Percentiles rank a stretch among this genome's conserved stretches.
Conservation (phyloP, 2,329 filamentous ascomycete genomes). For the Stagonosporopsis chrysanthemi region DNA sequence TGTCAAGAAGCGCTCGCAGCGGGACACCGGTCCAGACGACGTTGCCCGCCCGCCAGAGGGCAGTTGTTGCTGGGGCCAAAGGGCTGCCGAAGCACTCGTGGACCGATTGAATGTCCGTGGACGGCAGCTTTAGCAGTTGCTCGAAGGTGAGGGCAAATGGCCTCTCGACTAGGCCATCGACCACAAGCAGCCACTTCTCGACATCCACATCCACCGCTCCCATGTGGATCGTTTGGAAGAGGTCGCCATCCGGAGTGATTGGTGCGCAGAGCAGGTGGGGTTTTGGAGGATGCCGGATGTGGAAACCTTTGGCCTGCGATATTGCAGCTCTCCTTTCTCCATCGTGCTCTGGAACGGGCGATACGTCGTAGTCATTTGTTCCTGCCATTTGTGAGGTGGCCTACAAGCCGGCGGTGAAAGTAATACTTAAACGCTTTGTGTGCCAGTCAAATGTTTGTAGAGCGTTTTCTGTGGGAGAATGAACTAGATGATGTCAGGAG, state of each 20-base stretch:
- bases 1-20: slow-evolving; percentile 29
- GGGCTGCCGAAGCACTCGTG: slow-evolving; percentile 51
- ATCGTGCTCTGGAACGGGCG: background rate
- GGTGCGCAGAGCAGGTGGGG: slow-evolving; percentile 36
- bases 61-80: slow-evolving; percentile 35
- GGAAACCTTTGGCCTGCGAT: slow-evolving; percentile 17
- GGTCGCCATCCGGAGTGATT: slow-evolving; percentile 35
- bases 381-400: background rate
- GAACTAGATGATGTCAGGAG: background rate
- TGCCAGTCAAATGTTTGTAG: too few relatives aligned
- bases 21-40: slow-evolving; percentile 47
- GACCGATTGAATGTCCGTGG: slow-evolving; percentile 37
- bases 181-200: slow-evolving; percentile 36
- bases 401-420: background rate
- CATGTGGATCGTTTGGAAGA: slow-evolving; percentile 51
- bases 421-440: background rate
- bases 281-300: slow-evolving; percentile 35
- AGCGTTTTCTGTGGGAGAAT: background rate
- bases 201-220: slow-evolving; percentile 40
- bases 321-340: slow-evolving; percentile 8
- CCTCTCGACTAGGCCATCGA: slow-evolving; percentile 42
- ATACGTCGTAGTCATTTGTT: background rate
- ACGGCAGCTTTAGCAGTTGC: slow-evolving; percentile 36
- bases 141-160: slow-evolving; percentile 38
- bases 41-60: slow-evolving; percentile 46